These are phyloP conservation scores for Aspergillus persii DNA, from an alignment of 2,329 filamentous ascomycete genomes.

Conservation along the genomic window DNA sequence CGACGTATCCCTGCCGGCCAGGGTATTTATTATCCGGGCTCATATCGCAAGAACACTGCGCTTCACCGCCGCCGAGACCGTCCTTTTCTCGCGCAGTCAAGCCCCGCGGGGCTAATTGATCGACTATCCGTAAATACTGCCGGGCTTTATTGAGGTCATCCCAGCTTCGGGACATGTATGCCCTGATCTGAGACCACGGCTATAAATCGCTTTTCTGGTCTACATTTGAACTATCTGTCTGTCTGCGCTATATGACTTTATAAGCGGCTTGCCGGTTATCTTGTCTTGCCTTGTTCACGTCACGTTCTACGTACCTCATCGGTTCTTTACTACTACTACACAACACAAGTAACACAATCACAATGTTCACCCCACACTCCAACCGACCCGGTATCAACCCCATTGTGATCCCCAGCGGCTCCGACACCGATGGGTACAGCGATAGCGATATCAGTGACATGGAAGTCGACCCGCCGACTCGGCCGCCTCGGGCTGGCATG, in stretches of 20 bases:
- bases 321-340: neutral
- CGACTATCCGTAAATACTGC: neutral
- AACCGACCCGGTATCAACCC: constrained; percentile 8
- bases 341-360: neutral
- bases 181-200: neutral
- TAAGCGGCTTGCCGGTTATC: neutral
- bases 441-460: constrained; percentile 18
- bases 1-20: neutral
- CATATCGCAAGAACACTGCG: neutral
- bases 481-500: neutral
- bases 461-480: constrained; percentile 19
- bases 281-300: neutral
- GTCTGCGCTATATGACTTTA: no score
- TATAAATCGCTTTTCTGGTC: neutral
- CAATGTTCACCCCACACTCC: constrained; percentile 17
- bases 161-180: neutral
- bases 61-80: neutral
- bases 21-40: neutral
- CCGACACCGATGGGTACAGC: constrained; percentile 16
- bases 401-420: constrained; percentile 11
- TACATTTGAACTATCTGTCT: neutral
- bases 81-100: neutral
- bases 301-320: neutral
- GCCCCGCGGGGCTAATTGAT: neutral
- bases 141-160: neutral